Evolutionary conservation across 768 basidiomycete genomes (phyloP).

Genomic region (Sporobolomyces phaffii): DNA sequence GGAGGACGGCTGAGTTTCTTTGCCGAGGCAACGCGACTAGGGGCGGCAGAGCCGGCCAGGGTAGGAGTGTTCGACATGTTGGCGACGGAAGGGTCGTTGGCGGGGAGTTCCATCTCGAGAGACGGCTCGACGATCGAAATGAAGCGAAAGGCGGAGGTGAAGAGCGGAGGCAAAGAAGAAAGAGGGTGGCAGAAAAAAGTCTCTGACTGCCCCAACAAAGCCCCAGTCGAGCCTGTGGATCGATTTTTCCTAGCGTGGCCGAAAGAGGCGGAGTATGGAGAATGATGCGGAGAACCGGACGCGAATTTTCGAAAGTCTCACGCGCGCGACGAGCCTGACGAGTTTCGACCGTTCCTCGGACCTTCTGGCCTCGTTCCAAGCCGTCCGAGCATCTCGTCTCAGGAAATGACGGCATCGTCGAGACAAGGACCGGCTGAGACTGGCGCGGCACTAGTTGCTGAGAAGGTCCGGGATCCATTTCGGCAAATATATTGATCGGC

Average conservation of each 20-base stretch:
- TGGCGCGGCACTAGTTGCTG: no score
- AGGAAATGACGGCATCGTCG: background rate
- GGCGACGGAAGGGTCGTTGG: constrained; percentile 10
- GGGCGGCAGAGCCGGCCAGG: constrained; percentile 21
- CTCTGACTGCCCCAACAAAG: background rate
- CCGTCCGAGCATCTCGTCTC: no score
- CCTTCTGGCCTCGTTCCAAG: background rate
- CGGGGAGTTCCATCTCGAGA: constrained; percentile 10
- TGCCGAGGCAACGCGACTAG: constrained; percentile 14
- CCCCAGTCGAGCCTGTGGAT: constrained; percentile 11
- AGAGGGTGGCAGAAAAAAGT: constrained; percentile 1
- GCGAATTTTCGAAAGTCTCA: background rate
- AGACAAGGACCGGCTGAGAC: no score
- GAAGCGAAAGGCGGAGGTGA: background rate
- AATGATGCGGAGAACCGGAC: constrained; percentile 6
- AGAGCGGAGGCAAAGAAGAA: background rate
- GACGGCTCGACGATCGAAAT: no score
- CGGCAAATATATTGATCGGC: no score
- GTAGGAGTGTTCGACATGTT: constrained; percentile 23
- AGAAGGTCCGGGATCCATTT: no score
- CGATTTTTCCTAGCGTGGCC: constrained; percentile 7
- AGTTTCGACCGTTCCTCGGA: background rate
- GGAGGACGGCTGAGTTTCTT: constrained; percentile 14
- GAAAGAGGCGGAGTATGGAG: background rate
- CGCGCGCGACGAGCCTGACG: background rate